A percentile compares a stretch with the other conserved stretches of the same genome.
Conservation (phyloP, 805 yeast genomes). For the Isabelozyma pseudorhagii region DNA sequence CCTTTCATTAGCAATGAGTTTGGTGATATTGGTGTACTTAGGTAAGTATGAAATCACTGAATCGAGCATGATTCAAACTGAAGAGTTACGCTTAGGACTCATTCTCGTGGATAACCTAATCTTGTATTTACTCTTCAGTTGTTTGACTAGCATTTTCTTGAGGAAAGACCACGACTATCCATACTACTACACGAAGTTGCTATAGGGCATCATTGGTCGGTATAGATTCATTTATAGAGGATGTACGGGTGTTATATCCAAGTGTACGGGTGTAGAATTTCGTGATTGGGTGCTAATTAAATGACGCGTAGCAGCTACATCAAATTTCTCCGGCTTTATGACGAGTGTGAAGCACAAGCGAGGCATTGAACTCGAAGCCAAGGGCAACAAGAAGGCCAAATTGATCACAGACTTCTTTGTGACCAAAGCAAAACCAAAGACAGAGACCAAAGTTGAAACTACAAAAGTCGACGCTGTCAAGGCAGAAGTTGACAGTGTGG, state of each 20-base stretch:
- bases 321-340: neutral
- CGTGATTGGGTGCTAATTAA: neutral
- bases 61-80: constrained; percentile 14
- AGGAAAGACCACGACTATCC: constrained; percentile 51
- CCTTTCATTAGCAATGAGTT: constrained; percentile 37
- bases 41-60: constrained; percentile 28
- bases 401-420: constrained; percentile 18
- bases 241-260: neutral
- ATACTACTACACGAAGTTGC: constrained; percentile 29
- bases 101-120: constrained; percentile 18
- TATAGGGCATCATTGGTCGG: constrained; percentile 10
- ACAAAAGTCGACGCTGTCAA: constrained; percentile 1
- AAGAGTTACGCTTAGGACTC: constrained; percentile 11
- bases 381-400: constrained; percentile 3
- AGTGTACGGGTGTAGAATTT: neutral
- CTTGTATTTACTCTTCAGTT: constrained; percentile 38
- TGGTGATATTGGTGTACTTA: constrained; percentile 38
- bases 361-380: neutral
- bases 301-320: too few relatives aligned
- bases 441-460: neutral
- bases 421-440: constrained; percentile 1
- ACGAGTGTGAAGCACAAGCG: neutral
- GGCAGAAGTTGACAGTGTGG: neutral
- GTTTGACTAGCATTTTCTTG: constrained; percentile 41
- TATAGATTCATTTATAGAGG: neutral